Evolutionary conservation across 345 rosid species (phyloP).

Genomic region (Bruguiera sexangula): DNA sequence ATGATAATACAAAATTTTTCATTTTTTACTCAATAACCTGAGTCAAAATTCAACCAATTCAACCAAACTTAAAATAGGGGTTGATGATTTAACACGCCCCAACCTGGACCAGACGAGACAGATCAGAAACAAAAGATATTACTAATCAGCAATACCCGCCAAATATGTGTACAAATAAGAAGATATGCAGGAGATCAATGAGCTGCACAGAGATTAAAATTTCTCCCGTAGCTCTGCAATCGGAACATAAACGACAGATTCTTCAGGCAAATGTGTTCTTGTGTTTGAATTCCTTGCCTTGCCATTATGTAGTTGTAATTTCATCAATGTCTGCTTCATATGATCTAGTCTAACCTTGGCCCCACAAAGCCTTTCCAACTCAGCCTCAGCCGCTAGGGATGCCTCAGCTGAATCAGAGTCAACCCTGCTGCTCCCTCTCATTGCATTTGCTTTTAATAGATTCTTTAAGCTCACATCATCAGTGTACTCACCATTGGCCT

Average conservation of each 20-base stretch:
- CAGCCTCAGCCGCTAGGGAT: constrained; percentile 42
- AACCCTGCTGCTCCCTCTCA: constrained; percentile 31
- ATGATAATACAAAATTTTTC: too few species aligned
- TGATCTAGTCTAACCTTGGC: constrained; percentile 49
- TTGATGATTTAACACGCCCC: too few species aligned
- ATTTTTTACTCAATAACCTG: constrained; percentile 1
- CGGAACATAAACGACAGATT: constrained; percentile 65
- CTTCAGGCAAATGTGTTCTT: constrained; percentile 26
- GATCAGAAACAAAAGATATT: constrained; percentile 5
- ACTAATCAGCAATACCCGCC: constrained; percentile 1
- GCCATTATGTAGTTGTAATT: constrained; percentile 29
- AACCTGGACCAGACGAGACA: neutral
- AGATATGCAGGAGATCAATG: neutral
- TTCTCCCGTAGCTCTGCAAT: constrained; percentile 64
- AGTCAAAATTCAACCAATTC: too few species aligned
- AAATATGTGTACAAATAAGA: too few species aligned
- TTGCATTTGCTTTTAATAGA: constrained; percentile 40
- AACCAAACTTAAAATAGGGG: too few species aligned
- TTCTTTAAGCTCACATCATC: constrained; percentile 62
- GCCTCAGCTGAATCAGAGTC: constrained; percentile 17
- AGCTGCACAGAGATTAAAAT: constrained; percentile 17
- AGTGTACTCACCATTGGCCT: constrained; percentile 40
- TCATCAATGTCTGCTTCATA: constrained; percentile 45
- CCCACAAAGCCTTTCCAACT: constrained; percentile 65
- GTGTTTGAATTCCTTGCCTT: constrained; percentile 40